Evolutionary conservation across 2,329 filamentous ascomycete species (phyloP), one percentile per base, ranked within the genome.

Genomic region (Blastomyces emzantsi): DNA sequence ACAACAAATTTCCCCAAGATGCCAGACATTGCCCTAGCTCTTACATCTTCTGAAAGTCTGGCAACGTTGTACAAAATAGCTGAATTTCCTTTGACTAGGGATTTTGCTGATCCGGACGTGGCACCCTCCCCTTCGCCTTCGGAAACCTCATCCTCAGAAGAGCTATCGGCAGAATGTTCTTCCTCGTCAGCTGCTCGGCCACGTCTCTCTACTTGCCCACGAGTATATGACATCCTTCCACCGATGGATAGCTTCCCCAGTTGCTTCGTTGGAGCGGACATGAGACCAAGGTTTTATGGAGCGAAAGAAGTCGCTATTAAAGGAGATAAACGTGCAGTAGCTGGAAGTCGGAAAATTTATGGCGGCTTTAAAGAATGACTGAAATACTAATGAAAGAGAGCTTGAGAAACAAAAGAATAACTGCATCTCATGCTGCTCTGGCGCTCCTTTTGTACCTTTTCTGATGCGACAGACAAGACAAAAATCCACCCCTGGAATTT

Each of bases 241-340:
- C 70, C 71, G 64, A 78, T 74, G 61, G 75, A 77, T 63, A 78
- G 72, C 67, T 70, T 72, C 64, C 70, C 70, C 52, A 78, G 72
- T 67, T 76, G 71, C 64, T 70, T 73, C 47, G 74, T 76, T 64
- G 76, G 76, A 62, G 75, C 69, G 67, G 75, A 75, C 76, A 78
- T 78, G 65, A 68, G 65, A 61, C 64, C 49, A 69, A 62, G 65
- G 33, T 3, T 64, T 62, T 60, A 62, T 47, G 65, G 62, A 62
- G 30, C 22, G 60, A 57, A n/a, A n/a, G 62, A 57, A 62, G 63
- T 60, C 25, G 39, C 52, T 43, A 51, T 11, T 51, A 19, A 41
- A 63, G 6, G 11, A 9, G n/a, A 49, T n/a, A n/a, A 28, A 36
- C 59, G 62, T 36, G 33, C 22, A 3, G 51, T 58, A 13, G 19